Percentiles rank a stretch among this genome's conserved stretches.
These are phyloP conservation scores for Debaryomycetaceae sp. DNA, from an alignment of 1,139 yeast species.

Conservation along the genomic window DNA sequence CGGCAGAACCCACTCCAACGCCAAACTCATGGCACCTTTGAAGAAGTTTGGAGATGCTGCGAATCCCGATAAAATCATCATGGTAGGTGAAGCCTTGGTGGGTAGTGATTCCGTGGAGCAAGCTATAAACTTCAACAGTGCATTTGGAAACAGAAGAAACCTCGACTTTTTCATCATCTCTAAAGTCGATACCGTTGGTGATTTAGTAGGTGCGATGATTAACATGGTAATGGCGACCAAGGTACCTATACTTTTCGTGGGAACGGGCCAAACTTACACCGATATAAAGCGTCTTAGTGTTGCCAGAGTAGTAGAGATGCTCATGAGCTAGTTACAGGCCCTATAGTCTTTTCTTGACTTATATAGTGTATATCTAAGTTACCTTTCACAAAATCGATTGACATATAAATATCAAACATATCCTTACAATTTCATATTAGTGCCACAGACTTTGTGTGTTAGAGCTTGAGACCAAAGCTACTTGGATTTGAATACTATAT, in stretches of 20 bases:
- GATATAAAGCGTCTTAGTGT: conserved; percentile 92
- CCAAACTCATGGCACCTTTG: conserved; percentile 91
- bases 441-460: neutral
- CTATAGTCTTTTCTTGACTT: neutral
- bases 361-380: neutral
- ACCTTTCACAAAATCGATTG: neutral
- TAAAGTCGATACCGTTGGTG: conserved; percentile 97
- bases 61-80: conserved; percentile 90
- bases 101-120: conserved; percentile 97
- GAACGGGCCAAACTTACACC: conserved; percentile 96
- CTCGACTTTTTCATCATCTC: conserved; percentile 91
- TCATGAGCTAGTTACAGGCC: conserved; percentile 43
- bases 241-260: conserved; percentile 91
- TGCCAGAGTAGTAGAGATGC: conserved; percentile 84
- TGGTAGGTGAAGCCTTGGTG: conserved; percentile 98
- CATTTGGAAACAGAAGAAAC: conserved; percentile 80
- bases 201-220: conserved; percentile 93
- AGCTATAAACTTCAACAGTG: conserved; percentile 87
- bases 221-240: conserved; percentile 97
- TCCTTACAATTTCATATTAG: no score
- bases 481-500: neutral
- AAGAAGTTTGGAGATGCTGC: conserved; percentile 96
- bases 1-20: conserved; percentile 94
- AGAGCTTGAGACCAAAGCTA: neutral
- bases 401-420: neutral